These are phyloP conservation scores for Xylariaceae sp. DNA, from an alignment of 2,329 filamentous ascomycete genomes.

Conservation along the genomic window DNA sequence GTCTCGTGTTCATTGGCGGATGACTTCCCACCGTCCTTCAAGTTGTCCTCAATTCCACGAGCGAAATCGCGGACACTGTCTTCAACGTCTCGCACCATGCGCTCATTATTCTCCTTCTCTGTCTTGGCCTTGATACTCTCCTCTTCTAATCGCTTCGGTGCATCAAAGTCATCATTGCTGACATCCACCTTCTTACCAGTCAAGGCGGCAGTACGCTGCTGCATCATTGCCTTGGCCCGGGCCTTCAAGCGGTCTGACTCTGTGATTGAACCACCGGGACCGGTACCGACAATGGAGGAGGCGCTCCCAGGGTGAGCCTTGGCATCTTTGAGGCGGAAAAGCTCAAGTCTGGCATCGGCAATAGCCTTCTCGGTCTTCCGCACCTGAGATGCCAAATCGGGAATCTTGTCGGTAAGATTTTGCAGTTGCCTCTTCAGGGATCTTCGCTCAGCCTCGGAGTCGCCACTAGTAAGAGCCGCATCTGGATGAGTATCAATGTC, in stretches of 20 bases:
- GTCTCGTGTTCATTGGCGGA: constrained; percentile 83
- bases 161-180: constrained; percentile 68
- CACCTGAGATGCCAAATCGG: constrained; percentile 87
- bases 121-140: constrained; percentile 76
- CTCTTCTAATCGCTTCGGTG: constrained; percentile 81
- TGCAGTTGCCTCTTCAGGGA: constrained; percentile 86
- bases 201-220: constrained; percentile 88
- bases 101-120: constrained; percentile 90
- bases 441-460: constrained; percentile 84
- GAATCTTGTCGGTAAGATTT: constrained; percentile 80
- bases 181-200: constrained; percentile 75
- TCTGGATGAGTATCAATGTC: constrained; percentile 93
- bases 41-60: constrained; percentile 75
- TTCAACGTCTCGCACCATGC: constrained; percentile 95
- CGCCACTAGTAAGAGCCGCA: constrained; percentile 62
- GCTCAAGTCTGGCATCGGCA: constrained; percentile 82
- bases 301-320: constrained; percentile 84
- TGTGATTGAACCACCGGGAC: constrained; percentile 83
- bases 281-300: constrained; percentile 81
- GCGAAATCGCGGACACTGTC: constrained; percentile 91
- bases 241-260: constrained; percentile 94
- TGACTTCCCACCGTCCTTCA: constrained; percentile 76
- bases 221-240: constrained; percentile 96
- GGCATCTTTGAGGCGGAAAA: constrained; percentile 90
- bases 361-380: constrained; percentile 88